Conservation (phyloP, 352 stramenopile genomes). For the Globisporangium irregulare region DNA sequence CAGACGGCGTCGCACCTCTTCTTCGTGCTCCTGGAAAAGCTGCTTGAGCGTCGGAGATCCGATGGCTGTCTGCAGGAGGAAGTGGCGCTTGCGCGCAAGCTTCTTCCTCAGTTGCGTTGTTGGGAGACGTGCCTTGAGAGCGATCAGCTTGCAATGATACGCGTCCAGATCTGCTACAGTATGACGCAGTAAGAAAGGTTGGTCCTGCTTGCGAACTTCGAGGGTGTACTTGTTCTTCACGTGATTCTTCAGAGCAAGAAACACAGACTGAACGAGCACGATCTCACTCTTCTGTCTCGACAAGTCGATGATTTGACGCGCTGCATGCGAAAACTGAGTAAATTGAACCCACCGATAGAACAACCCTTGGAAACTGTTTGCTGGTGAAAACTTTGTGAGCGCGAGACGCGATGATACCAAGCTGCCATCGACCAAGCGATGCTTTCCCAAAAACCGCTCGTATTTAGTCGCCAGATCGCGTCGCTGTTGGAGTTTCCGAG, state of each 20-base stretch:
- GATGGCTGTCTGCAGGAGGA: slow-evolving; percentile 36
- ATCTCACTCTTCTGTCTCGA: slow-evolving; percentile 31
- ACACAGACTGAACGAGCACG: slow-evolving; percentile 35
- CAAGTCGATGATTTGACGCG: slow-evolving; percentile 22
- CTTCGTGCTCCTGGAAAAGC: slow-evolving; percentile 59
- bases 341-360: slow-evolving; percentile 65
- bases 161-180: slow-evolving; percentile 41
- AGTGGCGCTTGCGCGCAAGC: slow-evolving; percentile 20
- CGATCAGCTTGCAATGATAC: slow-evolving; percentile 47
- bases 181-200: slow-evolving; percentile 43
- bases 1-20: slow-evolving; percentile 51
- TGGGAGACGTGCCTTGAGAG: slow-evolving; percentile 28
- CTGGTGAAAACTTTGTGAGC: slow-evolving; percentile 38
- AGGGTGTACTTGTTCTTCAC: slow-evolving; percentile 50
- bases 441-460: slow-evolving; percentile 31
- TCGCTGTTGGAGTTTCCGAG: slow-evolving; percentile 32
- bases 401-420: slow-evolving; percentile 28
- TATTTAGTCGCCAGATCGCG: slow-evolving; percentile 37
- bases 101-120: slow-evolving; percentile 27
- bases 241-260: slow-evolving; percentile 34
- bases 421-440: slow-evolving; percentile 32
- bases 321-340: slow-evolving; percentile 36
- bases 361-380: slow-evolving; percentile 39
- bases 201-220: slow-evolving; percentile 16
- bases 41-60: slow-evolving; percentile 72